These are phyloP conservation scores for Kwoniella sp. DNA, from an alignment of 768 basidiomycete genomes.

Conservation along the genomic window DNA sequence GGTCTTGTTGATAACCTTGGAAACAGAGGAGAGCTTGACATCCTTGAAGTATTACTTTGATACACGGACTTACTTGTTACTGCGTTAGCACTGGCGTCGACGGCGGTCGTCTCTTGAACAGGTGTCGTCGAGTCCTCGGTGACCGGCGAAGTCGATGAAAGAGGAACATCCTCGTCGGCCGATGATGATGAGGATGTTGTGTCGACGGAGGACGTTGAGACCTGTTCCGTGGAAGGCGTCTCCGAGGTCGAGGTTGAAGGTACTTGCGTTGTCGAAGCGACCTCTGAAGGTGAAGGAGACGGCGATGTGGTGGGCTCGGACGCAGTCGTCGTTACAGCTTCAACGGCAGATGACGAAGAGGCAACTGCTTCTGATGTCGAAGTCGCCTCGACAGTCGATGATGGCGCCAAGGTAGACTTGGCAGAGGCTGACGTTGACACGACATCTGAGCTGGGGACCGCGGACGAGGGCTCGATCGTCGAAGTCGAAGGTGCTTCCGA, in stretches of 20 bases:
- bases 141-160: background rate
- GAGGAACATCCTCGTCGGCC: background rate
- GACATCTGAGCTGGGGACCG: background rate
- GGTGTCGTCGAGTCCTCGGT: background rate
- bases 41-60: background rate
- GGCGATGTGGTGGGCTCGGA: background rate
- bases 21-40: background rate
- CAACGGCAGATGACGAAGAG: background rate
- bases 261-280: background rate
- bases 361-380: background rate
- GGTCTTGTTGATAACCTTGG: background rate
- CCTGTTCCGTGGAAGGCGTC: background rate
- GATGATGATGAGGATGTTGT: background rate
- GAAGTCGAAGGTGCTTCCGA: background rate
- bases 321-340: background rate
- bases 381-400: background rate
- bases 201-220: background rate
- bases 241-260: background rate
- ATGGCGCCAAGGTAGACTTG: constrained; percentile 1
- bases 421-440: background rate
- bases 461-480: background rate
- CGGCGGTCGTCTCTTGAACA: background rate
- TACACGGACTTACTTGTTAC: background rate
- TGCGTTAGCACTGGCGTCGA: background rate
- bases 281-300: background rate